Base-by-base conservation (phyloP, 768 basidiomycete species). In the Gyrodon lividus region DNA sequence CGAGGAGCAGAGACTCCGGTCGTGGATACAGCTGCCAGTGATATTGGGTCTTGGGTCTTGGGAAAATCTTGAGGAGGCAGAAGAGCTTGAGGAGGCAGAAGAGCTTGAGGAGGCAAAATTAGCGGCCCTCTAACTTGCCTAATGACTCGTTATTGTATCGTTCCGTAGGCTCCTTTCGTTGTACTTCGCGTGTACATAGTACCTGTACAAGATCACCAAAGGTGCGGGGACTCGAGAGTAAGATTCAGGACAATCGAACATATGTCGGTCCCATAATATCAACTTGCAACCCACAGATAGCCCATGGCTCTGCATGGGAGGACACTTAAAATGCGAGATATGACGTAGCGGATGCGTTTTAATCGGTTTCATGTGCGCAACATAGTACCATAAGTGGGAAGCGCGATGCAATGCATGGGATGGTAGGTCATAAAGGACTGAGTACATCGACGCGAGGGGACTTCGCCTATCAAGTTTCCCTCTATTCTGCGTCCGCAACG, bases 401-500 rank as follows among this genome's bases (percentile, higher is more conserved):
- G 59, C 43, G 56, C 52, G 51, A 58, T 58, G 53, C 48, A 43
- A 55, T 58, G 67, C 66, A 67, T 67, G 62, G 43, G 38, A 54
- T 26, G 22, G 44, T 23, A 46, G 37, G 47, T 47, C 43, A 62
- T 54, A 60, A 51, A 46, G 40, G 22, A 52, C 19, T 43, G 56
- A 55, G 51, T 59, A 63, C 54, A 64, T 42, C 52, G 37, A 40
- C 35, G 30, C 28, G 48, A 52, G 28, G n/a, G 40, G 51, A 52
- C 28, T 46, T 50, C 64, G 56, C 48, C 42, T 17, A 7, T 7
- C 19, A 40, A 39, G 39, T 24, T 35, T 26, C 48, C 49, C 41
- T 43, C 72, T 80, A 92, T 81, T 89, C 89, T 57, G 85, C 83
- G 67, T 94, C 92, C 52, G 88, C 84, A 54, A 84, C 81, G 38